Conservation (phyloP, 2,329 filamentous ascomycete genomes). For the Leptographium wingfieldii region DNA sequence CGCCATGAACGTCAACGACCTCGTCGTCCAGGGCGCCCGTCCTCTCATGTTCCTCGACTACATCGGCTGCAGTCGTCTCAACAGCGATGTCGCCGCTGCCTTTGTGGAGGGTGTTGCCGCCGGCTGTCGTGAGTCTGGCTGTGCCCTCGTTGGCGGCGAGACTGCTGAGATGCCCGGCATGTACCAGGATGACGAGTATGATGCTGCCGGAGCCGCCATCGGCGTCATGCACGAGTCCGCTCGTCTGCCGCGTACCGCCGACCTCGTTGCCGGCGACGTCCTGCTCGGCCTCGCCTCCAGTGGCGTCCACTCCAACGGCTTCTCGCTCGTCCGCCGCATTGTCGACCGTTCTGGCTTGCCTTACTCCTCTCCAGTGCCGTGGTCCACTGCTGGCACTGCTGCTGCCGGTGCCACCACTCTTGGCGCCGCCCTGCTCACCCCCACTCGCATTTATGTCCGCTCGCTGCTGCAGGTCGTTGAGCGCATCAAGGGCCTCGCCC, state of each 20-base stretch:
- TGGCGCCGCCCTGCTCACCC: slow-evolving; percentile 70
- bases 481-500: slow-evolving; percentile 81
- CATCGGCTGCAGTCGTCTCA: slow-evolving; percentile 84
- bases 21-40: slow-evolving; percentile 90
- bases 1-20: slow-evolving; percentile 97
- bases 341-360: slow-evolving; percentile 58
- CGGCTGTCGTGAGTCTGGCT: slow-evolving; percentile 74
- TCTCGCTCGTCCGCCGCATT: slow-evolving; percentile 89
- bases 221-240: slow-evolving; percentile 61
- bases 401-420: slow-evolving; percentile 37
- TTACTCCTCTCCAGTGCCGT: slow-evolving; percentile 65
- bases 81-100: slow-evolving; percentile 62
- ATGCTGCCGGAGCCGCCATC: slow-evolving; percentile 80
- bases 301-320: slow-evolving; percentile 92
- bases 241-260: slow-evolving; percentile 61
- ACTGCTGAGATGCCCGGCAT: slow-evolving; percentile 98
- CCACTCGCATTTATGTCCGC: slow-evolving; percentile 89
- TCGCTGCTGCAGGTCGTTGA: slow-evolving; percentile 52
- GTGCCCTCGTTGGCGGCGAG: slow-evolving; percentile 90
- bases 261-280: slow-evolving; percentile 73
- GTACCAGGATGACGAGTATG: slow-evolving; percentile 80
- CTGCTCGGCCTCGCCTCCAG: slow-evolving; percentile 75
- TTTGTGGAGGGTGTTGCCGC: slow-evolving; percentile 86
- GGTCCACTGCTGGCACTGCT: slow-evolving; percentile 23
- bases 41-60: slow-evolving; percentile 97